Evolutionary conservation across 2,329 filamentous ascomycete species (phyloP).

Genomic region (Lasiodiplodia hormozganensis): DNA sequence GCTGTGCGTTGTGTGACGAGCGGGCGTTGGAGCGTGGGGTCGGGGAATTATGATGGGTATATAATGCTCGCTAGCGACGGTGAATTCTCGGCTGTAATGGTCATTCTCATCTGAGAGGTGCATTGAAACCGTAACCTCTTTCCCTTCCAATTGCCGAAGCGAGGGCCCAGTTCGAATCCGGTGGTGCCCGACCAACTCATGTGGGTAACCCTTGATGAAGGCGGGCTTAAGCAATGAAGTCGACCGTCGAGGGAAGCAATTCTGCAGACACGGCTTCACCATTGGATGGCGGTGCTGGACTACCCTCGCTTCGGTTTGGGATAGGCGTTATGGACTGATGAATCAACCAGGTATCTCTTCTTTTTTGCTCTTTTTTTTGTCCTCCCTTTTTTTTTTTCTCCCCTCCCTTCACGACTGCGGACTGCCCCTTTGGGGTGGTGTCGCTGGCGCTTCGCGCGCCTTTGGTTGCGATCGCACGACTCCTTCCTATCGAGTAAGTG

Average conservation of each 20-base stretch:
- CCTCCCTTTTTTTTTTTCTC: not conserved
- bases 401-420: not conserved
- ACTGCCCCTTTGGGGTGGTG: conserved; percentile 34
- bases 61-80: not conserved
- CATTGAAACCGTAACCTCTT: conserved; percentile 29
- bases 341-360: conserved; percentile 40
- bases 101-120: conserved; percentile 30
- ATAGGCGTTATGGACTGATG: conserved; percentile 43
- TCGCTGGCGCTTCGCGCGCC: conserved; percentile 2
- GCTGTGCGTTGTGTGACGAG: not conserved
- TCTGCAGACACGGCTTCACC: conserved; percentile 51
- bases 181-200: conserved; percentile 49
- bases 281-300: conserved; percentile 50
- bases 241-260: conserved; percentile 52
- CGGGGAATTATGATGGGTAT: not conserved
- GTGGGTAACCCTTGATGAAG: conserved; percentile 50
- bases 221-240: conserved; percentile 52
- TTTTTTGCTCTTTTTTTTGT: not conserved
- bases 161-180: conserved; percentile 51
- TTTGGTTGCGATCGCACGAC: not conserved
- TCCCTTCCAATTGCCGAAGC: conserved; percentile 22
- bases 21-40: not conserved
- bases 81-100: conserved; percentile 28
- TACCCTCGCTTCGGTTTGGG: conserved; percentile 47
- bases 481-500: not conserved